Evolutionary conservation across 371 early-diverging fungal genomes (phyloP), one percentile per base, ranked within the genome.

Genomic region (Rhizomucor miehei): DNA sequence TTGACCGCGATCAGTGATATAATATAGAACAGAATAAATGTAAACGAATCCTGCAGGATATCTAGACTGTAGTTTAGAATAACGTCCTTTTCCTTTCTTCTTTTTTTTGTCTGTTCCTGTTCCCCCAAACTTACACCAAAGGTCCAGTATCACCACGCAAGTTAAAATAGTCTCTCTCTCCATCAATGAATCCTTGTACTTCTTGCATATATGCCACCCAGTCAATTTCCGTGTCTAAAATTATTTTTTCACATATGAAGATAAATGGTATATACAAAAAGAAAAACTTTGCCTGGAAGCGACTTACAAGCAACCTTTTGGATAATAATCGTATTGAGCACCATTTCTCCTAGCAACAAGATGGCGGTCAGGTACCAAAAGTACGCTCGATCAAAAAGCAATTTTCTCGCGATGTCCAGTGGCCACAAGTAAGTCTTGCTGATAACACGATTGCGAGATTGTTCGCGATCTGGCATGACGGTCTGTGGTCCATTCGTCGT

Each of bases 41-140:
- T 93, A 94, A 4, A 97, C 85, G 65, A 93, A 94, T 5, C 95
- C 95, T 11, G 94, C 97, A 1, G 97, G 97, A 62, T 97, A 92
- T n/a, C 88, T 88, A 54, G 1, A 52, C 10, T 53, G 14, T 40
- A 14, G 34, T 13, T 8, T 41, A 39, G 24, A 24, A 17, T 12
- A 19, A 51, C 14, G 5, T 16, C 11, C n/a, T 9, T 4, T 11
- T 29, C 13, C 0, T 3, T 4, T 39, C 0, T 40, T 37, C 21
- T 13, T n/a, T 13, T 24, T 44, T 12, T 63, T 24, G 11, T 24
- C 25, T 44, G 40, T 12, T 25, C n/a, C n/a, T 29, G 29, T 5
- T 5, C 29, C 8, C 8, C 29, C 8, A 29, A 29, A 29, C 36
- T 59, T 74, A 92, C 78, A 95, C 97, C 43, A 95, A 69, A 0